A percentile compares a stretch with the other conserved stretches of the same genome.
phyloP scores from a whole-genome alignment of 2,329 filamentous ascomycete species.

The Cercospora sojina region DNA sequence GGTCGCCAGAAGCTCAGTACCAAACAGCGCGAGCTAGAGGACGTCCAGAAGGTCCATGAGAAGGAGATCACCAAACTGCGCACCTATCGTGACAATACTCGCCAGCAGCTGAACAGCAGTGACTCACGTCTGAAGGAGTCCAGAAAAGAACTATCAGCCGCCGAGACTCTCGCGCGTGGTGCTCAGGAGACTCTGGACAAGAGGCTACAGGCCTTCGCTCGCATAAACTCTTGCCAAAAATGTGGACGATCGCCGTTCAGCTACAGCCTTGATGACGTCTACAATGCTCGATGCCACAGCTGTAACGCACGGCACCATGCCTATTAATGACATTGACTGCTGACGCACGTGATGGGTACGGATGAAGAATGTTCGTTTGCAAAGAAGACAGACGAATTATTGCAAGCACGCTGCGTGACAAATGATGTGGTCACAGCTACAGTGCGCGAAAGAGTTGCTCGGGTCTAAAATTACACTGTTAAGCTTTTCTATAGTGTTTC shows the following conservation, averaged over 20 bases:
- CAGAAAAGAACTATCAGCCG: not conserved
- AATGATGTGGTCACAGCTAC: not conserved
- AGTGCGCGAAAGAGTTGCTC: not conserved
- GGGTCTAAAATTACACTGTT: not conserved
- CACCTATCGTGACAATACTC: not conserved
- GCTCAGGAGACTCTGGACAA: not conserved
- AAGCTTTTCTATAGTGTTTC: conserved; percentile 37
- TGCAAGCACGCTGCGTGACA: not conserved
- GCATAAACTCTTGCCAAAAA: not conserved
- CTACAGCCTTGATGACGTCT: not conserved
- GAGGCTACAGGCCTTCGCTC: not conserved
- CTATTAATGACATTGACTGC: no score
- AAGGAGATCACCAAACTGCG: not conserved
- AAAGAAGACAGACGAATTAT: not conserved
- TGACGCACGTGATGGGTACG: no score
- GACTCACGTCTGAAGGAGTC: not conserved
- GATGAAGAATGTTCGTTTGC: not conserved
- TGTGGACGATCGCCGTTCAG: not conserved
- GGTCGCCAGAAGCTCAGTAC: not conserved
- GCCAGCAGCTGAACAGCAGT: not conserved
- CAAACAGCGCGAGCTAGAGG: not conserved
- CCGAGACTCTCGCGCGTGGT: not conserved
- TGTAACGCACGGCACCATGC: no score
- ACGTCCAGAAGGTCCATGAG: no score
- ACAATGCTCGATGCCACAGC: not conserved